Evolutionary conservation across 148 eudicot genomes (phyloP), one percentile per base, ranked within the genome.

Genomic region (Silene conica): DNA sequence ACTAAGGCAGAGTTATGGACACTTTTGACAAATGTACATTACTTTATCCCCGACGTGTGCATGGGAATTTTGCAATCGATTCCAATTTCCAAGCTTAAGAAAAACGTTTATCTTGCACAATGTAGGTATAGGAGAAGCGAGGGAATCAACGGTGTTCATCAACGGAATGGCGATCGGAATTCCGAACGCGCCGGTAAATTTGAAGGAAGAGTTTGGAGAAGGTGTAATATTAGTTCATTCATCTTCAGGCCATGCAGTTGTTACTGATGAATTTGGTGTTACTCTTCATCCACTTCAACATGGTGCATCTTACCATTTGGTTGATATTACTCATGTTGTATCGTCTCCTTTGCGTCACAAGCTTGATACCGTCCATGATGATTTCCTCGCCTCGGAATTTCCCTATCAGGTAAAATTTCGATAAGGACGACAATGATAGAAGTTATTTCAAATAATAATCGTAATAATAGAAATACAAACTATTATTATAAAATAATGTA

Each of bases 221-320:
- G 88, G 86, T 71, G 90, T 86, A 2, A 72, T 90, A 63, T 85
- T 93, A 6, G 58, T 93, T 22, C 81, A 89, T 59, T 75, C 91
- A 6, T 76, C 19, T 0, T n/a, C 88, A 0, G 94, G 98, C 21
- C 92, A 86, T 38, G 86, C 92, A 0, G 92, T 93, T 22, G 48
- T 81, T 6, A 89, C 90, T 19, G 82, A 89, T 22, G 90, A 85
- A 50, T 93, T 92, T 88, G 98, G 98, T 15, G 75, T 89, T 61
- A 93, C 98, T 1, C 67, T 86, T 6, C 86, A 89, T 56, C 86
- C 96, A 4, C 94, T 93, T 62, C 96, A 85, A 63, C 89, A 90
- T 26, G 92, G 92, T 28, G 92, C 88, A 0, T 85, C 80, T 71
- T 93, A 93, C 73, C 91, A 89, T 72, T 78, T 93, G 31, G 71